A percentile compares a stretch with the other conserved stretches of the same genome.
Evolutionary conservation across 345 rosid species (phyloP).

Genomic region (Reutealis trisperma): DNA sequence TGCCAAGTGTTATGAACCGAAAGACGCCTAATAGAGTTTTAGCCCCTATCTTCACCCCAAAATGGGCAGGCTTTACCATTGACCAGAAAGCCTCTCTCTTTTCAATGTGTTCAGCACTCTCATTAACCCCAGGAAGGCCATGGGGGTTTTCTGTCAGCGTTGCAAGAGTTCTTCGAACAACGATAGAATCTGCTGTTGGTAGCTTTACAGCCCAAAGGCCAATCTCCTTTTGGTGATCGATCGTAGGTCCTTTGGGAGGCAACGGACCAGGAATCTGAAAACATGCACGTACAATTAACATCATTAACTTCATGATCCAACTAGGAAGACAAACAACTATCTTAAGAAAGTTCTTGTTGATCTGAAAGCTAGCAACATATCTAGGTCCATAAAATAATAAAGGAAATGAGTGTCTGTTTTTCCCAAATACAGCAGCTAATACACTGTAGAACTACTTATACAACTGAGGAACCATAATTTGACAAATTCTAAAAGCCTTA

Average conservation of each 20-base stretch:
- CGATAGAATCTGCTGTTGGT: slow-evolving; percentile 80
- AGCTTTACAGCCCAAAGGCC: slow-evolving; percentile 81
- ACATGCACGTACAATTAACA: slow-evolving; percentile 4
- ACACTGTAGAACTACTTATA: not conserved
- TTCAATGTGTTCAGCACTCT: slow-evolving; percentile 54
- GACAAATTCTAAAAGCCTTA: not conserved
- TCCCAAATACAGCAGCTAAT: not conserved
- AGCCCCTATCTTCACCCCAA: slow-evolving; percentile 70
- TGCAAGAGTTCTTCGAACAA: slow-evolving; percentile 76
- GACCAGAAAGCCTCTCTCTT: slow-evolving; percentile 77
- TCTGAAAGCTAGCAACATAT: not conserved
- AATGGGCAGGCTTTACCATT: slow-evolving; percentile 66
- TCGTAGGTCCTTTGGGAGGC: slow-evolving; percentile 56
- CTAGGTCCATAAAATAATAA: not conserved
- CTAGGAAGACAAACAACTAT: not conserved
- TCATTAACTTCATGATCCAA: slow-evolving; percentile 4
- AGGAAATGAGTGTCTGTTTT: not conserved
- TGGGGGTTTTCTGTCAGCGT: slow-evolving; percentile 60
- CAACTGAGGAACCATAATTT: not conserved
- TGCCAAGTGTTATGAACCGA: slow-evolving; percentile 49
- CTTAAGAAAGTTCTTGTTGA: too few relatives aligned
- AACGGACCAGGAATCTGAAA: slow-evolving; percentile 77
- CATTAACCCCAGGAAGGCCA: slow-evolving; percentile 72
- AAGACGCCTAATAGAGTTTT: slow-evolving; percentile 60
- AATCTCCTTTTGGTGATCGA: slow-evolving; percentile 69